A percentile compares a stretch with the other conserved stretches of the same genome.
phyloP scores from a whole-genome alignment of 352 stramenopile species.

The Phytophthora pisi region DNA sequence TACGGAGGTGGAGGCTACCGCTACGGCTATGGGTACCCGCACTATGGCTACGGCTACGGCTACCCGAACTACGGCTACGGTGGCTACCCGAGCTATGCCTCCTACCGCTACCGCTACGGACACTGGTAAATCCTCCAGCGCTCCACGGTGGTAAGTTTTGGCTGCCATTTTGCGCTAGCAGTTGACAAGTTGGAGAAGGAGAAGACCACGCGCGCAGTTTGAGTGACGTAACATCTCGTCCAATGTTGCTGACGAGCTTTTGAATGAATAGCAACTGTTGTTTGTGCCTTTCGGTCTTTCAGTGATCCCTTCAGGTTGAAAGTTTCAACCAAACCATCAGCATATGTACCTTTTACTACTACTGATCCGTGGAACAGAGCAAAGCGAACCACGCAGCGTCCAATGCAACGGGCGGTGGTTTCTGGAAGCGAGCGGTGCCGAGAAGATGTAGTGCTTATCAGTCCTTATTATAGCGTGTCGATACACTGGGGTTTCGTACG shows the following conservation, averaged over 20 bases:
- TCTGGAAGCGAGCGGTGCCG: conserved; percentile 66
- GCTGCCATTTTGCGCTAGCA: background rate
- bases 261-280: background rate
- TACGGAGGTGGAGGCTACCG: background rate
- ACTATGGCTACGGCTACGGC: conserved; percentile 4
- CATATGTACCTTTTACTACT: background rate
- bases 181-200: background rate
- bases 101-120: background rate
- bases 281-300: background rate
- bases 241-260: background rate
- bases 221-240: conserved; percentile 1
- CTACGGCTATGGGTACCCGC: conserved; percentile 3
- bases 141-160: background rate
- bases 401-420: conserved; percentile 80
- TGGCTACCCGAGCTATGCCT: conserved; percentile 1
- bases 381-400: conserved; percentile 76
- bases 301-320: background rate
- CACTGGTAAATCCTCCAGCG: background rate
- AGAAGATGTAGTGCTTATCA: conserved; percentile 81
- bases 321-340: too few relatives aligned
- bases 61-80: conserved; percentile 1
- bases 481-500: conserved; percentile 82
- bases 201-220: background rate
- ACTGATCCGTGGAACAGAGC: conserved; percentile 66
- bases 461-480: conserved; percentile 59